Percentiles rank a stretch among this genome's conserved stretches.
Evolutionary conservation across 2,329 filamentous ascomycete species (phyloP).

Genomic region (Botrytis deweyae): DNA sequence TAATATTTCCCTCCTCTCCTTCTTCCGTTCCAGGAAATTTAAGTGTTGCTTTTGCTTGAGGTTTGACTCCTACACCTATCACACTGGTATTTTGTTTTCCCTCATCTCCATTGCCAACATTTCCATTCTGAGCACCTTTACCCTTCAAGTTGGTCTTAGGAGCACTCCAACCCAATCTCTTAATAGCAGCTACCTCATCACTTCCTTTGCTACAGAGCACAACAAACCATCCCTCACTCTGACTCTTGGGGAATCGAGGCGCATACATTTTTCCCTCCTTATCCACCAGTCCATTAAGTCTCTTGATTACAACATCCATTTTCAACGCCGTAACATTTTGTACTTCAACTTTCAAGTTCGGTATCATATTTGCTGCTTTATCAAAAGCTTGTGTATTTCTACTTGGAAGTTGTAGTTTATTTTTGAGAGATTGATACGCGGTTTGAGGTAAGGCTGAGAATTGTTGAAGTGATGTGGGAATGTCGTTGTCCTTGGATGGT

Average conservation of each 20-base stretch:
- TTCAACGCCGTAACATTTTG: conserved; percentile 60
- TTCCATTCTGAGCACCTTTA: conserved; percentile 37
- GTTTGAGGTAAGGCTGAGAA: conserved; percentile 34
- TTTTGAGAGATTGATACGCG: conserved; percentile 47
- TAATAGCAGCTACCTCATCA: conserved; percentile 82
- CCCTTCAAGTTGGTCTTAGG: conserved; percentile 35
- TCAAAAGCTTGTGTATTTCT: conserved; percentile 48
- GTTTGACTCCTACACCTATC: conserved; percentile 44
- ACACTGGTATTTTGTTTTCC: conserved; percentile 53
- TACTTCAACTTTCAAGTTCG: conserved; percentile 64
- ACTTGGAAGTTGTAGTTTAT: conserved; percentile 51
- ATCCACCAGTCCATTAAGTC: conserved; percentile 65
- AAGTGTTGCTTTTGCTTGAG: conserved; percentile 56
- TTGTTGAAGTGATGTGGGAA: conserved; percentile 39
- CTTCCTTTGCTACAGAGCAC: conserved; percentile 64
- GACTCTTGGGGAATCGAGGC: conserved; percentile 87
- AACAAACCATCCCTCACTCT: conserved; percentile 92
- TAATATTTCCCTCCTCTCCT: conserved; percentile 30
- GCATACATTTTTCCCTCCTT: conserved; percentile 76
- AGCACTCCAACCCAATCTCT: conserved; percentile 73
- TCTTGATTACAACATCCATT: conserved; percentile 62
- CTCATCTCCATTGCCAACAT: conserved; percentile 76
- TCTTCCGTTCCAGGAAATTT: conserved; percentile 53
- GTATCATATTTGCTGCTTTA: conserved; percentile 65
- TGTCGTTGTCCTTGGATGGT: conserved; percentile 26